Conservation (phyloP, 2,329 filamentous ascomycete species). For the Ophiostoma ulmi region DNA sequence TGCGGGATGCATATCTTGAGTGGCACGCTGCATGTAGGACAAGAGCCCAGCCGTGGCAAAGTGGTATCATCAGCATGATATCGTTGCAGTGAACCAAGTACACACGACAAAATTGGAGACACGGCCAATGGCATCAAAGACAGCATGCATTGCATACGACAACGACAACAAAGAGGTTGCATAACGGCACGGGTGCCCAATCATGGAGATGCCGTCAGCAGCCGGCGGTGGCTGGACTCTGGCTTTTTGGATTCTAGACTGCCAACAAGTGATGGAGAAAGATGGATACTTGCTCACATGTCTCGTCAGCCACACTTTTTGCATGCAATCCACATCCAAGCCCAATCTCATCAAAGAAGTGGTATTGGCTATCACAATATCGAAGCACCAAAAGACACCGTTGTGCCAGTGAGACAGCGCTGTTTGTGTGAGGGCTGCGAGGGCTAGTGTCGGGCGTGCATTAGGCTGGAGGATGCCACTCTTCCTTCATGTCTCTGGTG, state of each 20-base stretch:
- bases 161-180: slow-evolving; percentile 11
- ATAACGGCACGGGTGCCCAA: slow-evolving; percentile 10
- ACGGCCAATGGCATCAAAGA: not conserved
- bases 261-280: not conserved
- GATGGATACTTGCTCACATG: slow-evolving; percentile 6
- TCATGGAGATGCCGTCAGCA: slow-evolving; percentile 12
- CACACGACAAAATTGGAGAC: not conserved
- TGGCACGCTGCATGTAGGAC: slow-evolving; percentile 1
- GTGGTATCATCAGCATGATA: not conserved
- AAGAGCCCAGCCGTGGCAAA: not conserved
- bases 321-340: not conserved
- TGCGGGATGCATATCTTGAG: not conserved
- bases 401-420: slow-evolving; percentile 9
- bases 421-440: not conserved
- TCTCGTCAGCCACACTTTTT: slow-evolving; percentile 8
- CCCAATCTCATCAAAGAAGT: not conserved
- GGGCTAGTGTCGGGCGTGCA: slow-evolving; percentile 6
- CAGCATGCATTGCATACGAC: slow-evolving; percentile 2
- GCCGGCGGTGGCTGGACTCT: not conserved
- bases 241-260: not conserved
- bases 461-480: slow-evolving; percentile 10
- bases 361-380: no score
- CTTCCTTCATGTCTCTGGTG: not conserved
- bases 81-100: slow-evolving; percentile 6
- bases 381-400: not conserved